Conservation (phyloP, 2,329 filamentous ascomycete species). For the Trichoderma koningii region DNA sequence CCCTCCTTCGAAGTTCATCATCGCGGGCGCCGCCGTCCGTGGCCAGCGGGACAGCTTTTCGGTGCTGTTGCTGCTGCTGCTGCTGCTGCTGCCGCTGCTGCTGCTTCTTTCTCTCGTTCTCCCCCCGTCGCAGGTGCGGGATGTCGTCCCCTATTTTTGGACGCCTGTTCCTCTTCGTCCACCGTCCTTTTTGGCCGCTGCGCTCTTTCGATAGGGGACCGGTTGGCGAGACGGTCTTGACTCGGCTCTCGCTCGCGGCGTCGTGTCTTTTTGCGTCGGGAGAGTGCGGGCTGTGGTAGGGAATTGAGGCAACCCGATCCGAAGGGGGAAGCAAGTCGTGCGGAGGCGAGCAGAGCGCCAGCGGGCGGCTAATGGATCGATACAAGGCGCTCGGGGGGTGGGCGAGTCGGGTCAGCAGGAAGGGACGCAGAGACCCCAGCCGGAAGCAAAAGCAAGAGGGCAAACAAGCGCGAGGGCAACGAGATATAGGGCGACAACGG, state of each 20-base stretch:
- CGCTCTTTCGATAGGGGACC: not conserved
- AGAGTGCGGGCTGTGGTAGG: constrained; percentile 16
- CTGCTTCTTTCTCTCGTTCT: not conserved
- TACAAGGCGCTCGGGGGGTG: constrained; percentile 8
- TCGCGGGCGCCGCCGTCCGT: constrained; percentile 32
- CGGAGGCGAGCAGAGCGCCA: constrained; percentile 24
- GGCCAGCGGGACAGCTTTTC: not conserved
- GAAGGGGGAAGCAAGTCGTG: constrained; percentile 3
- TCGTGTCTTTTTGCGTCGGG: constrained; percentile 1
- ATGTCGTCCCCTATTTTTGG: constrained; percentile 22
- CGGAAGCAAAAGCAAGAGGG: not conserved
- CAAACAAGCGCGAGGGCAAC: not conserved
- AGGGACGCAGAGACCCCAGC: not conserved
- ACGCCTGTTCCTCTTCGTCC: not conserved
- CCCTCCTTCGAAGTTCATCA: constrained; percentile 65
- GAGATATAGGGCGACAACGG: not conserved
- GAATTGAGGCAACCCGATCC: constrained; percentile 1
- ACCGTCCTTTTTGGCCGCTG: not conserved
- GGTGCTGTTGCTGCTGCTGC: too few relatives aligned
- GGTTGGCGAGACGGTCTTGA: not conserved
- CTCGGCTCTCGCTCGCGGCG: not conserved
- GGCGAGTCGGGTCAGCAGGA: constrained; percentile 9
- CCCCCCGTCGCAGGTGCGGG: constrained; percentile 4
- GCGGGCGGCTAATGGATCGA: constrained; percentile 20
- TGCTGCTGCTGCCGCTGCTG: too few relatives aligned